A percentile compares a stretch with the other conserved stretches of the same genome.
These are phyloP conservation scores for Carex arenaria DNA, from an alignment of 202 grass and related monocot species.

Conservation along the genomic window DNA sequence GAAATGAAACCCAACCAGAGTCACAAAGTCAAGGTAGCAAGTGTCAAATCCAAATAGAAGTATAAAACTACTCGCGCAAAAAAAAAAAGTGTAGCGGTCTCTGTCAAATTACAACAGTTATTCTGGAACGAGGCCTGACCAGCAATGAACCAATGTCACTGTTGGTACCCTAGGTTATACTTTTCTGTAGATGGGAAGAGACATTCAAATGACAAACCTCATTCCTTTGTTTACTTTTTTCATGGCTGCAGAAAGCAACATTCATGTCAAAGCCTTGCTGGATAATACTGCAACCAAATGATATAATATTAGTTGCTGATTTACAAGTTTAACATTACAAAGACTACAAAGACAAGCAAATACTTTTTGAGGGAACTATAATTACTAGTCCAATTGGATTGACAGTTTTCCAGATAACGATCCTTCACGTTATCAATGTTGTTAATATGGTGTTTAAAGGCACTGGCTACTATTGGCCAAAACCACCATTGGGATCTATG, in stretches of 20 bases:
- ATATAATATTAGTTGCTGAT: not conserved
- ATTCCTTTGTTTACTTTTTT: conserved; percentile 72
- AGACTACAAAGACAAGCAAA: not conserved
- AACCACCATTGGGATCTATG: not conserved
- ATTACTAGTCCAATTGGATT: not conserved
- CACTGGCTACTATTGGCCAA: not conserved
- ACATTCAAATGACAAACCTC: conserved; percentile 53
- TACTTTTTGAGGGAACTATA: not conserved
- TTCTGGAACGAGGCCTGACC: not conserved
- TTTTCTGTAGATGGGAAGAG: not conserved
- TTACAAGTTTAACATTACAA: not conserved
- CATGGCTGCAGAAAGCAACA: conserved; percentile 77
- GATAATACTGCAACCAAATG: conserved; percentile 50
- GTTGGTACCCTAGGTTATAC: not conserved
- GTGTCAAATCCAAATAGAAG: not conserved
- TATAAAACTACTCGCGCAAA: conserved; percentile 9
- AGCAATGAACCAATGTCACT: not conserved
- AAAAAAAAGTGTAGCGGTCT: not conserved
- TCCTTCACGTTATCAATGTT: not conserved
- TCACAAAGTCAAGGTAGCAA: not conserved
- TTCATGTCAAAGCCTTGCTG: conserved; percentile 92
- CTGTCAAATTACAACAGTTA: not conserved
- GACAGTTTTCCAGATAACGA: not conserved
- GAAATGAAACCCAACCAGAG: no score
- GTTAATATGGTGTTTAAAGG: not conserved